Percentiles rank a stretch among this genome's conserved stretches.
These are phyloP conservation scores for Eucalyptus marginata DNA, from an alignment of 345 rosid species.

Conservation along the genomic window DNA sequence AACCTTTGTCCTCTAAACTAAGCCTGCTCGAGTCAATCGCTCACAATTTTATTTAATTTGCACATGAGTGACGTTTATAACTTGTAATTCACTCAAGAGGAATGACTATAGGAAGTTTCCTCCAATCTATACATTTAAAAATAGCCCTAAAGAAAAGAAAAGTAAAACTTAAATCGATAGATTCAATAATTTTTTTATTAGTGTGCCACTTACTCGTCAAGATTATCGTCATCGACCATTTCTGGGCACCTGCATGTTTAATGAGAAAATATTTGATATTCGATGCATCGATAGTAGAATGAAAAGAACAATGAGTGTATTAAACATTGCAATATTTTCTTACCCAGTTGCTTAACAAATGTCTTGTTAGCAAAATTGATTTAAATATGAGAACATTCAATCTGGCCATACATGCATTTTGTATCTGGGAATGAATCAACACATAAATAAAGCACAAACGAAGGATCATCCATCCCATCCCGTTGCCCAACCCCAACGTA, in stretches of 20 bases:
- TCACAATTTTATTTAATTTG: neutral
- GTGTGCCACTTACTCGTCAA: neutral
- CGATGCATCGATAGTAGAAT: neutral
- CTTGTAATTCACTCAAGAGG: neutral
- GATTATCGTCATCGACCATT: neutral
- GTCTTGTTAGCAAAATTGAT: neutral
- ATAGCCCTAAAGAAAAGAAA: neutral
- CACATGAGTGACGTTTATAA: neutral
- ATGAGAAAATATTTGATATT: neutral
- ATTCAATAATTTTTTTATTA: neutral
- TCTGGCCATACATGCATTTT: neutral
- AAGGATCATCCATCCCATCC: neutral
- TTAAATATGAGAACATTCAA: neutral
- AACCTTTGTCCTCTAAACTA: neutral
- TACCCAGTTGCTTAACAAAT: neutral
- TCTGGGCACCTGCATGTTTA: neutral
- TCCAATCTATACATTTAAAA: neutral
- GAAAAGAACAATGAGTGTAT: too few relatives aligned
- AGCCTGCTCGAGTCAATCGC: neutral
- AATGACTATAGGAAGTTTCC: neutral
- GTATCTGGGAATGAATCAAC: neutral
- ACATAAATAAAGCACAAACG: neutral
- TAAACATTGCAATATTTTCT: neutral
- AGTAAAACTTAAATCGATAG: neutral
- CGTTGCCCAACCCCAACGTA: neutral